Conservation (phyloP, 148 eudicot species). For the Rhododendron simsii region DNA sequence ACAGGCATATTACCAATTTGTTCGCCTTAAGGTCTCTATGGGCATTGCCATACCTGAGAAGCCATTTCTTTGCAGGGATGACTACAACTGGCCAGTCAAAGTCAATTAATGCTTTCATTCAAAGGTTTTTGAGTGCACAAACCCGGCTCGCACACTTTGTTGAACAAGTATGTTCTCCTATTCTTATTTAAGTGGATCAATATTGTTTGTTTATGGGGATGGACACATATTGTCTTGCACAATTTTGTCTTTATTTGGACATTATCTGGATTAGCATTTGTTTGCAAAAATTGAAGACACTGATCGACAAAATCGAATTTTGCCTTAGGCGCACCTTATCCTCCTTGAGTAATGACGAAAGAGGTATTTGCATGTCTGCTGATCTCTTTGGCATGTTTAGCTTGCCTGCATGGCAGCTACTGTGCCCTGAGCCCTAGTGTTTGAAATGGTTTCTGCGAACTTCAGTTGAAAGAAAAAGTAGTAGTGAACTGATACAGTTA, state of each 20-base stretch:
- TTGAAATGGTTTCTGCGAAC: neutral
- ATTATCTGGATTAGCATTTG: neutral
- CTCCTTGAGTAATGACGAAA: neutral
- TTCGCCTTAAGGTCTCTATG: conserved; percentile 61
- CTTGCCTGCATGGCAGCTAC: neutral
- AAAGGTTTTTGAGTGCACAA: conserved; percentile 85
- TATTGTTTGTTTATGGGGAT: neutral
- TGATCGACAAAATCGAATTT: neutral
- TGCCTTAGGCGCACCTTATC: neutral
- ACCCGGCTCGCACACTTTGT: conserved; percentile 82
- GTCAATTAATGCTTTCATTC: conserved; percentile 83
- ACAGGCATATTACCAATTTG: conserved; percentile 77
- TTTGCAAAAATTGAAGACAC: neutral
- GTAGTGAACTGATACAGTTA: neutral
- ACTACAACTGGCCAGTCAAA: conserved; percentile 67
- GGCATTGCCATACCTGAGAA: conserved; percentile 84
- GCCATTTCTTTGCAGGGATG: conserved; percentile 87
- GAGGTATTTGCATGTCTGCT: neutral
- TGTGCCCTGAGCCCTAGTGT: neutral
- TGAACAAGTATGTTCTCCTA: conserved; percentile 69
- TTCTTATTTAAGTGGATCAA: neutral
- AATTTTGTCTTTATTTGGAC: neutral
- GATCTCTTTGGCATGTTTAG: neutral
- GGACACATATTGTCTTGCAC: neutral
- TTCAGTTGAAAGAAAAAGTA: neutral